Base-by-base conservation (phyloP, 2,329 filamentous ascomycete genomes). In the Epichloe festucae region DNA sequence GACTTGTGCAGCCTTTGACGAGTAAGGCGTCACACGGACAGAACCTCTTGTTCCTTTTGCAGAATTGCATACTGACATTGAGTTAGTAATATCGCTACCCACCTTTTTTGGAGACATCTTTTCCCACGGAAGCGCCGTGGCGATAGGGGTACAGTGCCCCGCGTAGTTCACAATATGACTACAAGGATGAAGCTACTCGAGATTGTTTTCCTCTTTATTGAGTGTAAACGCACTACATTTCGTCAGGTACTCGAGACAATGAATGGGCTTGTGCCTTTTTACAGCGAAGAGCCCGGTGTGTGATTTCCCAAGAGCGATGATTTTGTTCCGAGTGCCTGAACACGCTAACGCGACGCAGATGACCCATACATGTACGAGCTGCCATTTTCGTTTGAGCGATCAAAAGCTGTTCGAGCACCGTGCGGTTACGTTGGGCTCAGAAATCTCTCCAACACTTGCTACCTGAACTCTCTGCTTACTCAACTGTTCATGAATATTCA, bases 381-480 rank as follows among this genome's bases (percentile, higher is more conserved):
- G 3, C 70, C 70, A 4, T 78, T 73, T 61, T 67, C 72, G 46
- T 84, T 87, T 55, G 86, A 91, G 48, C 75, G 83, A 36, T 68
- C 67, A 40, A 82, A 79, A 60, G 78, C 81, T 15, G 77, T 94
- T n/a, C 81, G 89, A 55, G 82, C 87, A 2, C 69, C 79, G 1
- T 86, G 86, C 55, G 89, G 89, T 19, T 95, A 95, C 63, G 81
- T 86, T n/a, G 93, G 93, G 1, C 69, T 98, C n/a, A 78, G 78
- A 52, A 98, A 98, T 61, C 76, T 96, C 15, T 93, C 89, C 10
- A 95, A 96, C 63, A 97, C 94, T 0, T 98, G 93, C 68, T 98
- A 98, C 64, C 78, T 97, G 63, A 98, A 98, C 65, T 97, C 93
- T 0, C 73, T 98, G 0, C 77, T 97, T 54, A 91, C 89, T 0